These are phyloP conservation scores for Beauveria varroae DNA, from an alignment of 2,329 filamentous ascomycete species.

Conservation along the genomic window DNA sequence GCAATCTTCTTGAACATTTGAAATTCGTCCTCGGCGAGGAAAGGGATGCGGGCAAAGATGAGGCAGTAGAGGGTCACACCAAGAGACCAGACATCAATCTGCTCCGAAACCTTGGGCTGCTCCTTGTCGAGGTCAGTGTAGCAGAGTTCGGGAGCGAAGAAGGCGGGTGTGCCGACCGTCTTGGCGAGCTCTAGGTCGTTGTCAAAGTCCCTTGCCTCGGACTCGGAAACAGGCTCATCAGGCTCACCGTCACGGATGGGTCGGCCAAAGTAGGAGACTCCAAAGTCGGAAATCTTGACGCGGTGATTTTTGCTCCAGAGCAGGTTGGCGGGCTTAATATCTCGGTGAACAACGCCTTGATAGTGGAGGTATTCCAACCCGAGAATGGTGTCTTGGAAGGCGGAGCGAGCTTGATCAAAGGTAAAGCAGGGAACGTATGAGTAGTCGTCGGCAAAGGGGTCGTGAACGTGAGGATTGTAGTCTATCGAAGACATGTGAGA, in stretches of 20 bases:
- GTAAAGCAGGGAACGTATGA: constrained; percentile 93
- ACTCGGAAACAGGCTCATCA: constrained; percentile 67
- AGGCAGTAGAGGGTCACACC: constrained; percentile 95
- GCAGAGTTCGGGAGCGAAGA: constrained; percentile 94
- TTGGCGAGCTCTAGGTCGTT: constrained; percentile 95
- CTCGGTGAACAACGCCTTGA: constrained; percentile 74
- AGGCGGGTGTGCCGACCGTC: constrained; percentile 93
- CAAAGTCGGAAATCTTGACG: constrained; percentile 98
- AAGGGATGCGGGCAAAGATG: constrained; percentile 88
- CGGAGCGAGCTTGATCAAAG: constrained; percentile 69
- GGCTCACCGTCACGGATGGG: constrained; percentile 77
- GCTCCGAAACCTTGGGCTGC: constrained; percentile 75
- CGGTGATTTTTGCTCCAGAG: constrained; percentile 77
- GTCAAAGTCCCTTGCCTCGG: constrained; percentile 79
- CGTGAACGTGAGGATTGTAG: constrained; percentile 49
- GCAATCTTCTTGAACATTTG: constrained; percentile 89
- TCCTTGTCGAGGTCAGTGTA: constrained; percentile 69
- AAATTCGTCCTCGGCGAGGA: constrained; percentile 85
- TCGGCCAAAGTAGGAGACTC: constrained; percentile 91
- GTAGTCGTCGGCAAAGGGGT: constrained; percentile 75
- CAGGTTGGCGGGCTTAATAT: constrained; percentile 86
- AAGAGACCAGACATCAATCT: constrained; percentile 95
- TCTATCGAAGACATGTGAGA: constrained; percentile 62
- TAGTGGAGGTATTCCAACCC: constrained; percentile 91
- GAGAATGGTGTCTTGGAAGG: constrained; percentile 87